These are phyloP conservation scores for Monilinia laxa DNA, from an alignment of 2,329 filamentous ascomycete species.

Conservation along the genomic window DNA sequence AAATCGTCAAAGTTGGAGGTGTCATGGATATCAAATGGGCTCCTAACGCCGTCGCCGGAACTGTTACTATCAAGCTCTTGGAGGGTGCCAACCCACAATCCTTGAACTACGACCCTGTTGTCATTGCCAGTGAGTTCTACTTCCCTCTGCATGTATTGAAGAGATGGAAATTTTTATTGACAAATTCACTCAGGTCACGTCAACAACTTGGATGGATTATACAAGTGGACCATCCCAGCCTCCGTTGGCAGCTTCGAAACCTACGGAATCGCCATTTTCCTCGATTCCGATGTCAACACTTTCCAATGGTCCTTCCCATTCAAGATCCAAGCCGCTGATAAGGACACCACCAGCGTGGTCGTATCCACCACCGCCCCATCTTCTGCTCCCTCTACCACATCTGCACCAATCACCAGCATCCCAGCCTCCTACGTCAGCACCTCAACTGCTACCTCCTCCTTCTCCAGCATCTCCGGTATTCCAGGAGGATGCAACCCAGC, in stretches of 20 bases:
- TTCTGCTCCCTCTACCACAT: neutral
- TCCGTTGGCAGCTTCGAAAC: conserved; percentile 47
- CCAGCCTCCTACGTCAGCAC: neutral
- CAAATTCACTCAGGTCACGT: conserved; percentile 46
- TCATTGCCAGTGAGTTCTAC: conserved; percentile 52
- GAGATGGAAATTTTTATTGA: conserved; percentile 25
- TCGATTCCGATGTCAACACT: conserved; percentile 46
- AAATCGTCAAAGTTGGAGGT: conserved; percentile 50
- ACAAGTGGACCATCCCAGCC: conserved; percentile 52
- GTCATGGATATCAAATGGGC: conserved; percentile 54
- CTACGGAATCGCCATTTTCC: conserved; percentile 59
- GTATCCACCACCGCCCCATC: conserved; percentile 10
- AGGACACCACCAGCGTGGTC: conserved; percentile 12
- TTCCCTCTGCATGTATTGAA: neutral
- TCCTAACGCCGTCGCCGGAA: conserved; percentile 44
- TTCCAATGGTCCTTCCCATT: conserved; percentile 67
- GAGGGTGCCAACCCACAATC: conserved; percentile 52
- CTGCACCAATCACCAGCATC: neutral
- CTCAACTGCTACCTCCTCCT: neutral
- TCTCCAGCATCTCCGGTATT: conserved; percentile 15
- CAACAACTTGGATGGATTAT: conserved; percentile 47
- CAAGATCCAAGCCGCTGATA: conserved; percentile 31
- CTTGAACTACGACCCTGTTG: conserved; percentile 42
- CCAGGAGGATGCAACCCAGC: conserved; percentile 18
- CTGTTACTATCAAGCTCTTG: conserved; percentile 55